Evolutionary conservation across 2,329 filamentous ascomycete genomes (phyloP), one percentile per base, ranked within the genome.

Genomic region (Epichloe aotearoae): DNA sequence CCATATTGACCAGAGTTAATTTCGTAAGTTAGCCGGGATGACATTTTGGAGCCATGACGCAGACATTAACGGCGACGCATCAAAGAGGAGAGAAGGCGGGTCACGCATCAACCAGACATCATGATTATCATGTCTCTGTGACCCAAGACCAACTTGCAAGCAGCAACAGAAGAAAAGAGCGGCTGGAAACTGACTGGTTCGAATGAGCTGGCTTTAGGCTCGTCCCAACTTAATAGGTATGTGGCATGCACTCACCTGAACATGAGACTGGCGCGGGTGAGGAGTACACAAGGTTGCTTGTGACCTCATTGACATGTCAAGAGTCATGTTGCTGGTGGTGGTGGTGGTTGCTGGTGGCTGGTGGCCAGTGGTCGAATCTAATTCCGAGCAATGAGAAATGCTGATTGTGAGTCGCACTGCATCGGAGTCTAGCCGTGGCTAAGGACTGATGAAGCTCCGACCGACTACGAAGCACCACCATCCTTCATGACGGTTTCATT

Each of bases 31-130:
- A 12, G 15, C 30, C 33, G 34, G 15, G 40, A 37, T 40, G 17
- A 38, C 33, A 15, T 49, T 36, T 20, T 49, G 33, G 47, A 44
- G 39, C 33, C 47, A 44, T 49, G 47, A 33, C 47, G 47, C 33
- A 26, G 40, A 48, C 40, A 30, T 38, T 33, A 15, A 44, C 40
- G 33, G 14, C 20, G 23, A 36, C 48, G 41, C 48, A 38, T 33
- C 36, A 11, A 46, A 17, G 15, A 15, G n/a, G 36, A 33, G 26
- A 44, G 42, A 5, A 20, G 23, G 17, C 17, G 42, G 42, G 42
- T 20, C 20, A 33, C 2, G 19, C 42, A 30, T 30, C 26, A 30
- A 30, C 8, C 26, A 30, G 26, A 39, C 26, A 48, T 41, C 17
- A 47, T n/a, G n/a, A n/a, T n/a, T 40, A 48, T 41, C 17, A 34